These are phyloP conservation scores for Tausonia pullulans DNA, from an alignment of 1,284 basidiomycete species.

Conservation along the genomic window DNA sequence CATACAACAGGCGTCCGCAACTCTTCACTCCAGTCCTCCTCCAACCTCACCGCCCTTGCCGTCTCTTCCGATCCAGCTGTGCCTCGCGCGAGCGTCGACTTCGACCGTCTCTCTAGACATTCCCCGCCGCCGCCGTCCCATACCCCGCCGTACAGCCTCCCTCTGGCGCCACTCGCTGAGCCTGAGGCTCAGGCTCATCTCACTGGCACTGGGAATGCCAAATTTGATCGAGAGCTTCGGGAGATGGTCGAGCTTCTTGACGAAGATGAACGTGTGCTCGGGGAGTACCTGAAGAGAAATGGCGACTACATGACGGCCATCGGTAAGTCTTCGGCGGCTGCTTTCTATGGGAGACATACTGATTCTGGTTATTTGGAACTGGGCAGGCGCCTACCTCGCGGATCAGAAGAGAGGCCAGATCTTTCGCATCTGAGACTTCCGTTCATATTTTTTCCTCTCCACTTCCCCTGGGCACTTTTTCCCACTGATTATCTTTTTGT, in stretches of 20 bases:
- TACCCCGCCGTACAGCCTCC: neutral
- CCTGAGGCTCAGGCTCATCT: neutral
- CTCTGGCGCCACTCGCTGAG: neutral
- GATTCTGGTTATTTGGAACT: neutral
- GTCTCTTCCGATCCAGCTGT: neutral
- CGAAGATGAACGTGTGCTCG: neutral
- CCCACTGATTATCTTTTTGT: no score
- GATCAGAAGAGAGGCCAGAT: neutral
- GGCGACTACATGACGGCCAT: slow-evolving; percentile 1
- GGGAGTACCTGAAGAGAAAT: neutral
- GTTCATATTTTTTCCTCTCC: no score
- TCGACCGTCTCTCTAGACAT: neutral
- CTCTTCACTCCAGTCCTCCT: neutral
- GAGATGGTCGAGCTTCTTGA: slow-evolving; percentile 14
- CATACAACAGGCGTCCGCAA: neutral
- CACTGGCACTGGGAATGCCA: neutral
- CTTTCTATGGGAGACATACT: neutral
- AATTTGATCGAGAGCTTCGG: neutral
- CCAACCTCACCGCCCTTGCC: neutral
- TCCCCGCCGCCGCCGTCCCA: neutral
- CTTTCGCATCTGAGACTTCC: neutral
- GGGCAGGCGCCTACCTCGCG: neutral
- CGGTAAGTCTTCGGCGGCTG: neutral
- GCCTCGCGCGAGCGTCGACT: neutral
- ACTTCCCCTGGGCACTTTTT: no score